Base-by-base conservation (phyloP, 176 grass and related monocot species). In the Alloteropsis semialata region DNA sequence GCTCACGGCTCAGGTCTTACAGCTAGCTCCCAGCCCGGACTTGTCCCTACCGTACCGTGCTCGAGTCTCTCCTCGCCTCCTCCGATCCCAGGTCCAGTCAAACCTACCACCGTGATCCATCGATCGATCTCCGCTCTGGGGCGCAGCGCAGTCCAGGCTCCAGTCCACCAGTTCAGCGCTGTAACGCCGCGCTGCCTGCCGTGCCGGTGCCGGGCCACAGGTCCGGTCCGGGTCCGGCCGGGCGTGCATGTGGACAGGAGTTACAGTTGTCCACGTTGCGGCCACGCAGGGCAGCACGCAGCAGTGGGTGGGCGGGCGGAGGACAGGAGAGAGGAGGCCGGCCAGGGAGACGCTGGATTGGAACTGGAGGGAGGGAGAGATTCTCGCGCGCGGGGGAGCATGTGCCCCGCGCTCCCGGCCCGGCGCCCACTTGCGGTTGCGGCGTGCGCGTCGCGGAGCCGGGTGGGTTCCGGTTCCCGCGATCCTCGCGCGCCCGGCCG, bases 221-320 rank as follows among this genome's bases (percentile, higher is more conserved):
- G 25, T 46, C 32, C 41, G 72, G 19, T 28, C 53, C 51, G 15
- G 75, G 65, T n/a, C n/a, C n/a, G n/a, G n/a, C n/a, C n/a, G n/a
- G n/a, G n/a, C n/a, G n/a, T n/a, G n/a, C 69, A 57, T 25, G 67
- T 46, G 65, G 53, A 90, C 72, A 86, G 32, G 38, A 82, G 61
- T 75, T 88, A 70, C 90, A 91, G 88, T 87, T 92, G 88, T 88
- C 90, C 90, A 91, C 88, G 93, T 87, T 91, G 79, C 21, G 44
- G 74, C 29, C 89, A 90, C 73, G 86, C 88, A 78, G 74, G 51
- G 69, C 55, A 62, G 63, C 48, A 34, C n/a, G 75, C 41, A 10
- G 11, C 50, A 46, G 46, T 19, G 73, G 19, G 83, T 25, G 62
- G 65, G 39, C 32, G 2, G 34, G 6, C 22, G 30, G 30, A 22